Evolutionary conservation across 345 rosid species (phyloP), one percentile per base, ranked within the genome.

Genomic region (Populus simonii): DNA sequence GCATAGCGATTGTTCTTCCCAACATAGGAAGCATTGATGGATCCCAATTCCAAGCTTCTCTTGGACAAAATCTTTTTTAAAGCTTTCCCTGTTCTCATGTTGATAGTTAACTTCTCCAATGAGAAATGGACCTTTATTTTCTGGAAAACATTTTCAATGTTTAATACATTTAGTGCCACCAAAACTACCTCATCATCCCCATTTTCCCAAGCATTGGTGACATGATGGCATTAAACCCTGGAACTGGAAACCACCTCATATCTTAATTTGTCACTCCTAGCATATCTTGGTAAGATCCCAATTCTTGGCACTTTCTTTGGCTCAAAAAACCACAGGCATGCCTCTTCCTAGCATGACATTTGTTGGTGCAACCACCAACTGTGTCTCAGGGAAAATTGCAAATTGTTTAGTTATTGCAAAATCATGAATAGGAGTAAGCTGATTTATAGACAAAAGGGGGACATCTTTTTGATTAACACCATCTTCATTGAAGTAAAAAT

Each of bases 41-140:
- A 62, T 1, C 78, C 82, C 6, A 83, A 16, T 6, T 80, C 86
- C 67, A 80, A 36, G 43, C 70, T 83, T 51, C 79, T 75, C 18
- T 38, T 13, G 0, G 85, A 78, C 11, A 82, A 16, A 6, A 22
- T 9, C 7, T 55, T 68, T 33, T 75, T 83, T 2, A 53, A 4
- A 23, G 73, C 63, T 4, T 67, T 18, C 8, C 80, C 76, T 9
- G 83, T 76, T 66, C 16, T 61, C 4, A 33, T 8, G 66, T 83
- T 73, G 33, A 83, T 79, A 8, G 29, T 73, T n/a, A 83, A 29
- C 61, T 73, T 76, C 72, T 83, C 80, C 55, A 83, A 53, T 17
- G 74, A 15, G 62, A 38, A 23, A 53, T 39, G 43, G 27, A 78
- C 77, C 18, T 16, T 57, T 35, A 70, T 43, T 6, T 27, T 59